These are phyloP conservation scores for Golubevia sp. DNA, from an alignment of 1,284 basidiomycete species.

Conservation along the genomic window DNA sequence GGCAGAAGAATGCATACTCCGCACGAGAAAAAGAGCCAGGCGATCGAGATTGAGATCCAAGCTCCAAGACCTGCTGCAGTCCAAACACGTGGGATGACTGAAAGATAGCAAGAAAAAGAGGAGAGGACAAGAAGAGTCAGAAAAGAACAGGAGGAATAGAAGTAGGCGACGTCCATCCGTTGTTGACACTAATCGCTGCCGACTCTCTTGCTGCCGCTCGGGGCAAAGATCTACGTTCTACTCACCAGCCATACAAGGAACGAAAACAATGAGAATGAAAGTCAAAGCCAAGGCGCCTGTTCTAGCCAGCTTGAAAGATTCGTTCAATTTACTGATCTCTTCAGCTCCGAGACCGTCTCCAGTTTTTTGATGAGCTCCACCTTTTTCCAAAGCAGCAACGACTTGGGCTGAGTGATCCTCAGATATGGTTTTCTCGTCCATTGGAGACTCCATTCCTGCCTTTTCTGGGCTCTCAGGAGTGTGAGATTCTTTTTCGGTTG, in stretches of 20 bases:
- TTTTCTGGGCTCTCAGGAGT: conserved; percentile 8
- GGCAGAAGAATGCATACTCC: conserved; percentile 45
- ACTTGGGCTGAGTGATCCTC: background rate
- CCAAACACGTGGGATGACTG: conserved; percentile 17
- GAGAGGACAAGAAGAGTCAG: too few relatives aligned
- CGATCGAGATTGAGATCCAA: conserved; percentile 46
- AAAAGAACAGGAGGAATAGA: too few relatives aligned
- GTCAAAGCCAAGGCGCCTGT: conserved; percentile 6
- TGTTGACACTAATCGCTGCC: too few relatives aligned
- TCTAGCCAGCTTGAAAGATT: too few relatives aligned
- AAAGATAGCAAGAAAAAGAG: background rate
- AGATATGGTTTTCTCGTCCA: conserved; percentile 8
- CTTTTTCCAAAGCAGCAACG: conserved; percentile 12
- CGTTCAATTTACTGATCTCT: too few relatives aligned
- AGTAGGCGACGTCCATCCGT: too few relatives aligned
- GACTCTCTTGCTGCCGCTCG: too few relatives aligned
- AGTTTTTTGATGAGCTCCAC: too few relatives aligned
- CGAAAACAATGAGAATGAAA: conserved; percentile 34
- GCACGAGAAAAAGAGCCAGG: conserved; percentile 40
- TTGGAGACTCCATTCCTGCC: conserved; percentile 1
- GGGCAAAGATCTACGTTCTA: too few relatives aligned
- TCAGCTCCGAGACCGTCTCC: too few relatives aligned
- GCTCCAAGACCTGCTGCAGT: conserved; percentile 40
- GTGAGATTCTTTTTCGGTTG: conserved; percentile 3
- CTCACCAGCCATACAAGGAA: conserved; percentile 32